A percentile compares a stretch with the other conserved stretches of the same genome.
phyloP scores from a whole-genome alignment of 495 filamentous ascomycete species.

The Podospora pseudocomata region DNA sequence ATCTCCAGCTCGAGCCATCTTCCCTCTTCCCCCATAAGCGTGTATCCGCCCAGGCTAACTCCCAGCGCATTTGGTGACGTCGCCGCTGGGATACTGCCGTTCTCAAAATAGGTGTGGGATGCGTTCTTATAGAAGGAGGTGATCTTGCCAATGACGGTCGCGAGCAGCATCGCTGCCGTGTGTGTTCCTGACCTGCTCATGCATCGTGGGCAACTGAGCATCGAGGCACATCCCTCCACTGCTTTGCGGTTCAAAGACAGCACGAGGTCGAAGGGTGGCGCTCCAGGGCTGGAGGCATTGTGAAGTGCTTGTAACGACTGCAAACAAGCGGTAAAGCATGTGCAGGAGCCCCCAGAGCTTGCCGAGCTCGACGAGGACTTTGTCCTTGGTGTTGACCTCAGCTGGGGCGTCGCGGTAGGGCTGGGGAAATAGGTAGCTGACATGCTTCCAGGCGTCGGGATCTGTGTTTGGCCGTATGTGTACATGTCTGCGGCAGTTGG shows the following conservation, averaged over 20 bases:
- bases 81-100: slow-evolving; percentile 22
- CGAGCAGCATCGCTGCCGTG: slow-evolving; percentile 47
- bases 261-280: slow-evolving; percentile 43
- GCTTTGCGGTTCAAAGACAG: slow-evolving; percentile 46
- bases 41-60: slow-evolving; percentile 44
- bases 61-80: slow-evolving; percentile 27
- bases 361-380: slow-evolving; percentile 28
- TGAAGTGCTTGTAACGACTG: slow-evolving; percentile 46
- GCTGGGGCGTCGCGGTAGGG: slow-evolving; percentile 35
- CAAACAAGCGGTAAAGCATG: slow-evolving; percentile 46
- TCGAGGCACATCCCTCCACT: slow-evolving; percentile 44
- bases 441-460: slow-evolving; percentile 32
- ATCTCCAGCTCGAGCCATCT: slow-evolving; percentile 46
- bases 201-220: slow-evolving; percentile 44
- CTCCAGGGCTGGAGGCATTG: slow-evolving; percentile 39
- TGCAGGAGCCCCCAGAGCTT: slow-evolving; percentile 34
- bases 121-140: slow-evolving; percentile 46
- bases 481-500: slow-evolving; percentile 29
- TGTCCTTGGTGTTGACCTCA: slow-evolving; percentile 30
- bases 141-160: slow-evolving; percentile 46
- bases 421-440: slow-evolving; percentile 37
- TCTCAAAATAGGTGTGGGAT: slow-evolving; percentile 37
- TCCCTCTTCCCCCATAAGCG: slow-evolving; percentile 42
- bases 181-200: slow-evolving; percentile 40
- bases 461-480: slow-evolving; percentile 29